Base-by-base conservation (phyloP, 1,284 basidiomycete genomes). In the Cryptococcus jaspeensis region DNA sequence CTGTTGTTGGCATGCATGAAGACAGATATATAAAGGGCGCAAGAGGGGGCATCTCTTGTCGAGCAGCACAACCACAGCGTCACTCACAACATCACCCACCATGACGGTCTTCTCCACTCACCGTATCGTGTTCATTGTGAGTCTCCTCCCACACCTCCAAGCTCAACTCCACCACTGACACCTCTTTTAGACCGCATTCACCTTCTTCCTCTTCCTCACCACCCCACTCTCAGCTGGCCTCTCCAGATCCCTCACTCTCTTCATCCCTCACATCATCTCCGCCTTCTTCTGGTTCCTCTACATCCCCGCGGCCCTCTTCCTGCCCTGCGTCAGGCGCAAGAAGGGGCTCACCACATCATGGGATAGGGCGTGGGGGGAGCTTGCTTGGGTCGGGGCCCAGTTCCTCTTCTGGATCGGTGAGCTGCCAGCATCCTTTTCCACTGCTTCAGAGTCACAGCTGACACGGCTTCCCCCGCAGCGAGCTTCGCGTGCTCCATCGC, bases 211-310 rank as follows among this genome's bases (percentile, higher is more conserved):
- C 28, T 25, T 53, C 28, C 18, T 46, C 41, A 46, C 13, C 22
- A 46, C 37, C 12, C n/a, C 46, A 9, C 45, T 53, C 52, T 53
- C 43, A 23, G 18, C 43, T 32, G n/a, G 15, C 32, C 23, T 52
- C 39, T 13, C 50, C 42, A 1, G 25, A n/a, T 52, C 50, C 13
- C 25, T 52, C 50, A 52, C 42, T 13, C 18, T 36, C 5, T 49
- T 49, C n/a, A 39, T 49, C 28, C 47, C 47, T 7, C 47, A 49
- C 32, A 49, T 49, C 47, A 36, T 49, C 9, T 32, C 47, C 25
- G 12, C 15, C 18, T 28, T 2, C 9, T 18, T 37, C 28, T 49
- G 47, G 47, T n/a, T 22, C 28, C n/a, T 18, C 16, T 49, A 49
- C 47, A 49, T 49, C 47, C 47, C 47, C 13, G 11, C 35, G 8